Base-by-base conservation (phyloP, 1,139 yeast genomes). In the Yamadazyma pseudoaaseri region DNA sequence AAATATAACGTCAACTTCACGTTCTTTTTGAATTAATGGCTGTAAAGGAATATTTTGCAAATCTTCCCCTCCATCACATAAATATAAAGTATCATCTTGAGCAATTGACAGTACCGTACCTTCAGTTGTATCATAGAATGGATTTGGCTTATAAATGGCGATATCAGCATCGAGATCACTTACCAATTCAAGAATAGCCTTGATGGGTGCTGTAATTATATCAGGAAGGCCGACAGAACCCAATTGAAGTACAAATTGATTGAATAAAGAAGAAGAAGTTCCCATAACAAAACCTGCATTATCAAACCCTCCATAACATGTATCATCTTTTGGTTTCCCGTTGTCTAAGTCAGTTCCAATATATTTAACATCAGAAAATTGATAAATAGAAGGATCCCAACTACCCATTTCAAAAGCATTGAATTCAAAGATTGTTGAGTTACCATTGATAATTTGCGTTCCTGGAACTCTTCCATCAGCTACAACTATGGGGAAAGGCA, bases 321-420 rank as follows among this genome's bases (percentile, higher is more conserved):
- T 47, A 28, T 51, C 58, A 36, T 51, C 46, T 7, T 48, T 49
- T 9, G 81, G 76, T 16, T 58, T 45, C 33, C 95, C 96, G 44
- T 76, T 68, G 14, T 63, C 53, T 20, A 79, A 70, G n/a, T 70
- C 58, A 1, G 94, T 74, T 26, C 97, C 97, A 40, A 86, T 56
- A 53, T 85, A 87, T 54, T 79, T 75, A 16, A 80, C 63, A 39
- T 81, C 80, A 16, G 81, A 68, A 61, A 89, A 87, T 16, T 81
- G 72, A 41, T 74, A 69, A 31, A 86, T 58, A 0, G 85, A 70
- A 24, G 87, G 84, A 54, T 89, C 96, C 94, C 95, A 87, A 20
- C 94, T 81, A 6, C 96, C 96, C 58, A 87, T 56, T 60, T 89
- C 96, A 48, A 64, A 86, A 2, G 97, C 90, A 42, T 76, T 84